A percentile compares a stretch with the other conserved stretches of the same genome.
phyloP scores from a whole-genome alignment of 371 early-diverging fungal species.

The Mucor indicus region DNA sequence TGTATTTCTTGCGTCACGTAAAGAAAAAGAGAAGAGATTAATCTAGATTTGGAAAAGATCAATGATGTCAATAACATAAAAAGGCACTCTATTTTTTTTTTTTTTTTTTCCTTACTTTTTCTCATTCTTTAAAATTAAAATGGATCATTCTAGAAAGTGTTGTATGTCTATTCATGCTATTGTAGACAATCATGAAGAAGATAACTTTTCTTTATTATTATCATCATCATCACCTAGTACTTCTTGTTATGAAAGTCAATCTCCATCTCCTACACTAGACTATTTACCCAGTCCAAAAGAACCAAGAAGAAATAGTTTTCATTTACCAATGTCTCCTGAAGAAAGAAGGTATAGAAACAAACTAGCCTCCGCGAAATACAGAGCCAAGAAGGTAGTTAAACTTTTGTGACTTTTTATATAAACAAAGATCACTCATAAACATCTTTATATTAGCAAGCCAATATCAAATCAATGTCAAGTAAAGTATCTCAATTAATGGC shows the following conservation, averaged over 20 bases:
- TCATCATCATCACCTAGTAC: constrained; percentile 31
- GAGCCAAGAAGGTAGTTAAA: constrained; percentile 22
- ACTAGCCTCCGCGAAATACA: constrained; percentile 25
- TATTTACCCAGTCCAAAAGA: not conserved
- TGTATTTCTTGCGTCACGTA: too few species aligned
- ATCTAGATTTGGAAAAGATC: not conserved
- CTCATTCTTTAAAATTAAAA: constrained; percentile 4
- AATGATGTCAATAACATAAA: not conserved
- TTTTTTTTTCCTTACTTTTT: not conserved
- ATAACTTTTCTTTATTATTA: too few species aligned
- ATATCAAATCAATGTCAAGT: constrained; percentile 18
- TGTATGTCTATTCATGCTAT: constrained; percentile 34
- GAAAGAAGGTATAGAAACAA: constrained; percentile 20
- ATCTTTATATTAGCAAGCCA: constrained; percentile 12
- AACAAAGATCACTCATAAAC: not conserved
- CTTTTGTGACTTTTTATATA: not conserved
- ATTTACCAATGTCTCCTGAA: constrained; percentile 18
- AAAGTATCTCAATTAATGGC: constrained; percentile 16
- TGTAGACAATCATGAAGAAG: constrained; percentile 10
- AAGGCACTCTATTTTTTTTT: not conserved
- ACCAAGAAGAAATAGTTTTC: constrained; percentile 13
- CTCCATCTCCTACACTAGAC: constrained; percentile 15
- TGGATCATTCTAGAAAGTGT: constrained; percentile 22
- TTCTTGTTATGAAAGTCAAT: constrained; percentile 11
- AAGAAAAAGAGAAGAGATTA: too few species aligned